These are phyloP conservation scores for Aspergillus pseudotamarii DNA, from an alignment of 2,329 filamentous ascomycete species.

Conservation along the genomic window DNA sequence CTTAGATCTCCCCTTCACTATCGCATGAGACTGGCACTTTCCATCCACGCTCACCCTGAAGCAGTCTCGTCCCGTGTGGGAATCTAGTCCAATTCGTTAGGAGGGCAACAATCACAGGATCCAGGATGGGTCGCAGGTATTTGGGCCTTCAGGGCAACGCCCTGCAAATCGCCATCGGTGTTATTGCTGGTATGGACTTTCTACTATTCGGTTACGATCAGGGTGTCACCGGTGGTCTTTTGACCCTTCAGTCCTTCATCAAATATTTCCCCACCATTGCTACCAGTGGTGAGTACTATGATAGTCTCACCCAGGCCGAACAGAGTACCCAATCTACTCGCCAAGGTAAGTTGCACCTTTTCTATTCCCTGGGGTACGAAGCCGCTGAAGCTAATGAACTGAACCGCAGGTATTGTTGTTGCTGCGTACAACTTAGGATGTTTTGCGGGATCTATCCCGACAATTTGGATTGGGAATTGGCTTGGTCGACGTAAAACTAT, in stretches of 20 bases:
- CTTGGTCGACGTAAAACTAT: slow-evolving; percentile 56
- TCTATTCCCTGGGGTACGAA: not conserved
- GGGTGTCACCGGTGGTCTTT: slow-evolving; percentile 49
- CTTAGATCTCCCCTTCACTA: not conserved
- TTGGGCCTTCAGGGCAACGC: slow-evolving; percentile 45
- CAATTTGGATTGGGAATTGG: slow-evolving; percentile 55
- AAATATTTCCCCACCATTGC: slow-evolving; percentile 47
- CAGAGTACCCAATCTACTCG: slow-evolving; percentile 37
- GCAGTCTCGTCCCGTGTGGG: not conserved
- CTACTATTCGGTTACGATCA: slow-evolving; percentile 42
- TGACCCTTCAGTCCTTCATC: slow-evolving; percentile 45
- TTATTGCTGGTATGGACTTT: slow-evolving; percentile 49
- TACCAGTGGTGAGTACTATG: slow-evolving; percentile 21
- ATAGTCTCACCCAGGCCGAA: slow-evolving; percentile 16
- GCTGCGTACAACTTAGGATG: slow-evolving; percentile 54
- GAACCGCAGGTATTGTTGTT: slow-evolving; percentile 38
- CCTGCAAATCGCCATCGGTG: slow-evolving; percentile 47
- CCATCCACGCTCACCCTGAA: not conserved
- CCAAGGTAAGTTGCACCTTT: slow-evolving; percentile 31
- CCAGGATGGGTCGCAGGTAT: slow-evolving; percentile 33
- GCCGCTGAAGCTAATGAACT: not conserved
- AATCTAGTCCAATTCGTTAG: not conserved
- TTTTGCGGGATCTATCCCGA: slow-evolving; percentile 53
- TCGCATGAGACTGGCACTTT: slow-evolving; percentile 7
- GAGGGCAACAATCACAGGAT: not conserved